Evolutionary conservation across 2,329 filamentous ascomycete genomes (phyloP).

Genomic region (Diplodia scrobiculata): DNA sequence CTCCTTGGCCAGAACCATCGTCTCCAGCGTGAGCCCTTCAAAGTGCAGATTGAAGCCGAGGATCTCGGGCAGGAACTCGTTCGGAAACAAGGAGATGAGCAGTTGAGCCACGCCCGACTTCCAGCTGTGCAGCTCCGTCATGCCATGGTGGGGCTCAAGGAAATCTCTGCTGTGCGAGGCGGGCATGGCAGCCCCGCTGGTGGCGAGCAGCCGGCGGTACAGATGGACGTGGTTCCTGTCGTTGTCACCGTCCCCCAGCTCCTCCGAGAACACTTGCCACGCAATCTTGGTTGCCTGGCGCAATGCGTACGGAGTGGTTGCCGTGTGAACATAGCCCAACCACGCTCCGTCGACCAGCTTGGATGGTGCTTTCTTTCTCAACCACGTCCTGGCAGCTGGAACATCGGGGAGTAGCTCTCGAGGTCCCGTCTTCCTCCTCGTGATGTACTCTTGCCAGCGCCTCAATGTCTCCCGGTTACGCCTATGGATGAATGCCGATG

Average conservation of each 20-base stretch:
- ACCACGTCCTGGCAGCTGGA: slow-evolving; percentile 46
- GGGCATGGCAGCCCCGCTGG: slow-evolving; percentile 40
- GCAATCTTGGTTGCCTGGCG: slow-evolving; percentile 47
- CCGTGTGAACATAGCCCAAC: slow-evolving; percentile 52
- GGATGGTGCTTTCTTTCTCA: slow-evolving; percentile 48
- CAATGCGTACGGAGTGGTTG: slow-evolving; percentile 49
- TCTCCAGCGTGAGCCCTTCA: slow-evolving; percentile 48
- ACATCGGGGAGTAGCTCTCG: slow-evolving; percentile 44
- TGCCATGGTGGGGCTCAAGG: slow-evolving; percentile 34
- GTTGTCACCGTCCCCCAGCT: slow-evolving; percentile 54
- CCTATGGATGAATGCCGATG: slow-evolving; percentile 37
- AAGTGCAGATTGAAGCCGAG: slow-evolving; percentile 57
- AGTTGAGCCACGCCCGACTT: slow-evolving; percentile 52
- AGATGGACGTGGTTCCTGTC: slow-evolving; percentile 51
- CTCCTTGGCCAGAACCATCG: slow-evolving; percentile 49
- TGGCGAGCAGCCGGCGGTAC: slow-evolving; percentile 41
- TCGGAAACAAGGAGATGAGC: slow-evolving; percentile 52
- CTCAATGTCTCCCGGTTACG: slow-evolving; percentile 40
- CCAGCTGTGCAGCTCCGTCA: slow-evolving; percentile 44
- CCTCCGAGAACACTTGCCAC: slow-evolving; percentile 56
- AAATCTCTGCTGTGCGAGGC: slow-evolving; percentile 40
- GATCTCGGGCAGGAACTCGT: slow-evolving; percentile 55
- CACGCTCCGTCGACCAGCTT: slow-evolving; percentile 56
- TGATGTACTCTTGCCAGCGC: slow-evolving; percentile 43
- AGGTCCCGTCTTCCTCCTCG: slow-evolving; percentile 38